A percentile compares a stretch with the other conserved stretches of the same genome.
These are phyloP conservation scores for Xylaria sp. DNA, from an alignment of 2,329 filamentous ascomycete species.

Conservation along the genomic window DNA sequence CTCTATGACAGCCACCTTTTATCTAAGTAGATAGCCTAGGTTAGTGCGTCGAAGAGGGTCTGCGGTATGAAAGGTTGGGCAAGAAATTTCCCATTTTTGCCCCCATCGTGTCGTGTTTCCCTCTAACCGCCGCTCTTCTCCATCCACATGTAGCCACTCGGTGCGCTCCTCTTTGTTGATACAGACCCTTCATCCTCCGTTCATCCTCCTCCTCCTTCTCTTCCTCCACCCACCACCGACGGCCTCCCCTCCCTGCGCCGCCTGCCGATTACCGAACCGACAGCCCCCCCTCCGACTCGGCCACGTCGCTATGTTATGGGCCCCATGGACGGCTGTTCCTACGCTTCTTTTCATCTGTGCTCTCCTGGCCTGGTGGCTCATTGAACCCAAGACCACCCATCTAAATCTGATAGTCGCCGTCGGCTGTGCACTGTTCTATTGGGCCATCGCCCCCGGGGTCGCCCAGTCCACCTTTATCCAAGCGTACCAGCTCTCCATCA, in stretches of 20 bases:
- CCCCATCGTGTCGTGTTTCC: slow-evolving; percentile 11
- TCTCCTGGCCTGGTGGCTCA: slow-evolving; percentile 58
- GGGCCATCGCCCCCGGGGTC: slow-evolving; percentile 56
- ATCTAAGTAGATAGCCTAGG: not conserved
- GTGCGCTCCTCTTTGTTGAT: slow-evolving; percentile 30
- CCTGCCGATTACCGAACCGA: slow-evolving; percentile 1
- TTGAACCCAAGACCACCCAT: slow-evolving; percentile 57
- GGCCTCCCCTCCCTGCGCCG: slow-evolving; percentile 16
- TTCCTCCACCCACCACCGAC: slow-evolving; percentile 18
- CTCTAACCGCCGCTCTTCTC: slow-evolving; percentile 4
- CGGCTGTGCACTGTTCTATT: slow-evolving; percentile 55
- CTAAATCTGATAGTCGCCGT: slow-evolving; percentile 56
- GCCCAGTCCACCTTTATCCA: slow-evolving; percentile 52
- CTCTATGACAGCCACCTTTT: slow-evolving; percentile 20
- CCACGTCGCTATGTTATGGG: slow-evolving; percentile 62
- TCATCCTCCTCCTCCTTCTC: slow-evolving; percentile 5
- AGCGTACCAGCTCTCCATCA: slow-evolving; percentile 50
- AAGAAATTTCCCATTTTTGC: slow-evolving; percentile 29
- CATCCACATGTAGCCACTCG: slow-evolving; percentile 32
- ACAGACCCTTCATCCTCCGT: slow-evolving; percentile 10
- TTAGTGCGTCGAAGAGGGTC: slow-evolving; percentile 30
- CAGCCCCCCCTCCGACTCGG: slow-evolving; percentile 40
- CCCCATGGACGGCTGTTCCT: slow-evolving; percentile 59
- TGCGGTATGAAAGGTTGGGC: slow-evolving; percentile 26
- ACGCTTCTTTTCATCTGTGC: slow-evolving; percentile 58